Evolutionary conservation across 2,329 filamentous ascomycete species (phyloP), one percentile per base, ranked within the genome.

Genomic region (Coniochaeta sp.): DNA sequence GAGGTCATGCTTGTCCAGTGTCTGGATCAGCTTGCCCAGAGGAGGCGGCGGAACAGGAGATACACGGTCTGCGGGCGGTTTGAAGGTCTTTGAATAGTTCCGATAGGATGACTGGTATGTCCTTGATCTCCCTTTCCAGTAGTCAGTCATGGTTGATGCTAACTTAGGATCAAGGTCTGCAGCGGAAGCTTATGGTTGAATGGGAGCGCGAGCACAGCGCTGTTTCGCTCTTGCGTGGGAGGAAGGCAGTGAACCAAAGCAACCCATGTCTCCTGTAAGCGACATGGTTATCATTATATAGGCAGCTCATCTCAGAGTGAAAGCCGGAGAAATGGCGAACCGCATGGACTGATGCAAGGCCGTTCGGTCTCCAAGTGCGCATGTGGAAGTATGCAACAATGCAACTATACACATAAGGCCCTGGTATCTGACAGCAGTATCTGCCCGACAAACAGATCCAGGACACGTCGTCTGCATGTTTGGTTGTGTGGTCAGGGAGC

Each of bases 11-110:
- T 61, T 52, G 2, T 17, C 34, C 10, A 69, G 28, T 0, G 60
- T 61, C 17, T 57, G 38, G 16, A 69, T 59, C 19, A 71, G 55
- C 9, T 57, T 9, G 1, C 67, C 69, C 9, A 68, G 57, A 17
- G 65, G 62, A 28, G 68, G 67, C 10, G 64, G 22, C 2, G 63
- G 59, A 5, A 62, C 42, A 2, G 67, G 28, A 19, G 55, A 32
- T 2, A 40, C 38, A 17, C 16, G 7, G 34, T 3, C 16, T n/a
- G 16, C 16, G 38, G n/a, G 34, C 34, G 9, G 34, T 17, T 3
- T 32, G 5, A 28, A 14, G 16, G 32, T 30, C 19, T n/a, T 55
- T 7, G 26, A 28, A 47, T 47, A 47, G 42, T 24, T 26, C 8
- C 19, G 42, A 12, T 26, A 6, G 22, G 47, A 52, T 17, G 47